Conservation (phyloP, 306 rosid species). For the Corylus americana region DNA sequence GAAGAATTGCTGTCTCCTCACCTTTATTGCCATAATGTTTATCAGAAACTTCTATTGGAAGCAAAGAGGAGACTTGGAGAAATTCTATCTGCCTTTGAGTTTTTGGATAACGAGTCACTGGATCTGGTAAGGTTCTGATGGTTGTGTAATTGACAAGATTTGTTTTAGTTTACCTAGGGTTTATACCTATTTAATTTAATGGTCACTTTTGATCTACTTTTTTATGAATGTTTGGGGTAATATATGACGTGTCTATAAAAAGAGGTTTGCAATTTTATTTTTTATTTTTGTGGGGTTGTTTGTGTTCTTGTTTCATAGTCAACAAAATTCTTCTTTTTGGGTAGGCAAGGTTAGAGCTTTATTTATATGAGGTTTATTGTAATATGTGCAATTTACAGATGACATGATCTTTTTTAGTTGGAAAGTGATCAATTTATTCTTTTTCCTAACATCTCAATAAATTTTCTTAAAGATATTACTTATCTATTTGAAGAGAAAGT, state of each 20-base stretch:
- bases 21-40: conserved; percentile 33
- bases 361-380: background rate
- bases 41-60: conserved; percentile 79
- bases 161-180: background rate
- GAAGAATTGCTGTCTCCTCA: conserved; percentile 27
- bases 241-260: background rate
- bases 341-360: background rate
- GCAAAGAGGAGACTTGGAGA: conserved; percentile 94
- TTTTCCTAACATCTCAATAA: background rate
- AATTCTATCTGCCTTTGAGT: conserved; percentile 95
- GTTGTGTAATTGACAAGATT: background rate
- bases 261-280: background rate
- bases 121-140: conserved; percentile 61
- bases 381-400: background rate
- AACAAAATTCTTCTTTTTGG: background rate
- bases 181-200: conserved; percentile 6
- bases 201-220: background rate
- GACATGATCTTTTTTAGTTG: conserved; percentile 6
- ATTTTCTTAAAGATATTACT: background rate
- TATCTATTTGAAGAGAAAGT: conserved; percentile 20
- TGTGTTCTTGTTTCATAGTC: background rate
- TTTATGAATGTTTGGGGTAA: background rate
- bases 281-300: background rate
- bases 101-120: conserved; percentile 72
- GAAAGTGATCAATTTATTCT: background rate